These are phyloP conservation scores for Glonium stellatum DNA, from an alignment of 495 filamentous ascomycete species.

Conservation along the genomic window DNA sequence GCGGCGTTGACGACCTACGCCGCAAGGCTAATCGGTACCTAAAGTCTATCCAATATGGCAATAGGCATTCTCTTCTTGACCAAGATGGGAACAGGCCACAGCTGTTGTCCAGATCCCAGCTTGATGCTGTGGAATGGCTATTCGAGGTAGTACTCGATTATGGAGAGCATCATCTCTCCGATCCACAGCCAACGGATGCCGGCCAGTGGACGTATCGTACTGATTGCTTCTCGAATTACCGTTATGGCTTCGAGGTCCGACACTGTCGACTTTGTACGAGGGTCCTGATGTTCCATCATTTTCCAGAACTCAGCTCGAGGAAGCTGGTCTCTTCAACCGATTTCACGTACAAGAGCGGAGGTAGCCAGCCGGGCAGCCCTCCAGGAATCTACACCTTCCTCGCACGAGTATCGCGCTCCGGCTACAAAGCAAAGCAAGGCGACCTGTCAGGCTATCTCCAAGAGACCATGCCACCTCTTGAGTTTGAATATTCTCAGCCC, in stretches of 20 bases:
- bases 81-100: too few relatives aligned
- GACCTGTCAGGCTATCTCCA: neutral
- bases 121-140: constrained; percentile 26
- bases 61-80: constrained; percentile 8
- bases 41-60: constrained; percentile 32
- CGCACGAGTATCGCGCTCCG: neutral
- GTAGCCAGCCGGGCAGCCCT: neutral
- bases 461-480: neutral
- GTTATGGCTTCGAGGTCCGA: constrained; percentile 31
- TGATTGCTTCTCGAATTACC: constrained; percentile 34
- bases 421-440: neutral
- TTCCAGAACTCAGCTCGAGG: constrained; percentile 19
- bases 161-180: constrained; percentile 30
- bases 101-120: neutral
- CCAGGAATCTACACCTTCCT: too few relatives aligned
- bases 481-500: neutral
- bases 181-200: constrained; percentile 2
- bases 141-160: constrained; percentile 39
- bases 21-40: constrained; percentile 23
- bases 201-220: constrained; percentile 20
- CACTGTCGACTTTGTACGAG: constrained; percentile 35
- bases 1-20: constrained; percentile 2
- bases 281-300: constrained; percentile 37
- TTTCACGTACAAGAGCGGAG: neutral
- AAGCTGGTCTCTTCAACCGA: constrained; percentile 21